A percentile compares a stretch with the other conserved stretches of the same genome.
These are phyloP conservation scores for Odonthalia washingtoniensis DNA, from an alignment of 31 red algal genomes.

Conservation along the genomic window DNA sequence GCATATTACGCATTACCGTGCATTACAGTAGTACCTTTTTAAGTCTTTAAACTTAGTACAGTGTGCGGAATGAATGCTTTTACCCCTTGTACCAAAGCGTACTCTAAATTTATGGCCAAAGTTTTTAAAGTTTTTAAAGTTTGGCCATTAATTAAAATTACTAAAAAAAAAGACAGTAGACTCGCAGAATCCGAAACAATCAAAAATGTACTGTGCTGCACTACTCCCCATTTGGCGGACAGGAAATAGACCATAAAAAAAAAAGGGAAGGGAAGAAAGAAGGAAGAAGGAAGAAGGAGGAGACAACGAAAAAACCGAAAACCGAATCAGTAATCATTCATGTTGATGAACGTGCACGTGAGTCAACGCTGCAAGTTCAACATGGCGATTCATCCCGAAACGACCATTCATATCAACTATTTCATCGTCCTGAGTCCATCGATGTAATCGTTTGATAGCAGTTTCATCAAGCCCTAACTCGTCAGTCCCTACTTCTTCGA, in stretches of 20 bases:
- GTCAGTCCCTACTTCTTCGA: conserved; percentile 40
- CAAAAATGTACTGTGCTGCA: neutral
- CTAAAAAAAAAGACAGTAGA: too few relatives aligned
- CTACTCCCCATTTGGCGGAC: conserved; percentile 4
- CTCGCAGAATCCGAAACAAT: too few relatives aligned
- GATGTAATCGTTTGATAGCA: conserved; percentile 56
- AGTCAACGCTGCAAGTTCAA: conserved; percentile 55
- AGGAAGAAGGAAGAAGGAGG: neutral
- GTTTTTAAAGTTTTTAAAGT: too few relatives aligned
- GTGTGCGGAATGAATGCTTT: too few relatives aligned
- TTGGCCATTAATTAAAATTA: too few relatives aligned
- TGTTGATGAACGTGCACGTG: conserved; percentile 37
- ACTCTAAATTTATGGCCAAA: too few relatives aligned
- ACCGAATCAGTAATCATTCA: too few relatives aligned
- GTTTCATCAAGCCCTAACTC: conserved; percentile 45
- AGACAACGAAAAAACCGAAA: neutral
- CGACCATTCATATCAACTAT: conserved; percentile 77
- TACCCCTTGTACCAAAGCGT: too few relatives aligned
- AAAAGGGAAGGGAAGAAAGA: conserved; percentile 16
- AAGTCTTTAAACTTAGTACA: too few relatives aligned
- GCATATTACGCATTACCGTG: too few relatives aligned
- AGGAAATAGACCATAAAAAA: conserved; percentile 3
- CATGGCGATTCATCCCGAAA: conserved; percentile 75
- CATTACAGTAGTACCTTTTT: too few relatives aligned
- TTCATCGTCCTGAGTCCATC: conserved; percentile 66